Evolutionary conservation across 1,284 basidiomycete genomes (phyloP).

Genomic region (Phlebopus sp.): DNA sequence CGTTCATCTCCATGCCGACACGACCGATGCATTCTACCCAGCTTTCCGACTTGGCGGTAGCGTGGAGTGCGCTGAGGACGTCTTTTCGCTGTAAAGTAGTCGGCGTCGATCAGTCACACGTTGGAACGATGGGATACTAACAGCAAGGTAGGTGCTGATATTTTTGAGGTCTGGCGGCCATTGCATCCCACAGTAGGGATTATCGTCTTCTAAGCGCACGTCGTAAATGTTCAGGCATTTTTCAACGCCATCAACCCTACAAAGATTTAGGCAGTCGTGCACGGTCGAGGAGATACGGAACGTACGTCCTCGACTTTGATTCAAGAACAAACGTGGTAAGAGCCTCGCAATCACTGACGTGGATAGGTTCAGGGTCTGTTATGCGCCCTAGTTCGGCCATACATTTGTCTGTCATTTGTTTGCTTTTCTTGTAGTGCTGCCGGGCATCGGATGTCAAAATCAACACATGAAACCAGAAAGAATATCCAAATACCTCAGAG

Average conservation of each 20-base stretch:
- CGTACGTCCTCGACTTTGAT: conserved; percentile 65
- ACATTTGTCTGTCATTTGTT: conserved; percentile 66
- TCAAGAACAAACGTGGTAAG: conserved; percentile 64
- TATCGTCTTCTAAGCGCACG: conserved; percentile 80
- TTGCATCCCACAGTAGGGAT: conserved; percentile 95
- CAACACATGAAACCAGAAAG: conserved; percentile 4
- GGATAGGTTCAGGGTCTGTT: conserved; percentile 56
- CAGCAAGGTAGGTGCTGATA: conserved; percentile 78
- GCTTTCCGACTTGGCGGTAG: conserved; percentile 68
- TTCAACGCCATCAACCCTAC: conserved; percentile 65
- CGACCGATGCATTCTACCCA: conserved; percentile 88
- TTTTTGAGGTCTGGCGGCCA: conserved; percentile 91
- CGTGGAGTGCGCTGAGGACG: conserved; percentile 84
- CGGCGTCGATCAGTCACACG: conserved; percentile 4
- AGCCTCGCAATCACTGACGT: conserved; percentile 61
- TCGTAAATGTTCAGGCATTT: conserved; percentile 97
- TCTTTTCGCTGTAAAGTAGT: conserved; percentile 58
- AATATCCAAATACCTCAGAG: conserved; percentile 51
- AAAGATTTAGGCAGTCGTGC: conserved; percentile 1
- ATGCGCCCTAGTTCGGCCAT: conserved; percentile 49
- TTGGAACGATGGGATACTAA: conserved; percentile 38
- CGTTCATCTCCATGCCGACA: conserved; percentile 66
- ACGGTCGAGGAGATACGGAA: conserved; percentile 9
- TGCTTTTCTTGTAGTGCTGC: conserved; percentile 63
- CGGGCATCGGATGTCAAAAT: background rate